Base-by-base conservation (phyloP, 441 rosid genomes). In the Mallotus japonicus region DNA sequence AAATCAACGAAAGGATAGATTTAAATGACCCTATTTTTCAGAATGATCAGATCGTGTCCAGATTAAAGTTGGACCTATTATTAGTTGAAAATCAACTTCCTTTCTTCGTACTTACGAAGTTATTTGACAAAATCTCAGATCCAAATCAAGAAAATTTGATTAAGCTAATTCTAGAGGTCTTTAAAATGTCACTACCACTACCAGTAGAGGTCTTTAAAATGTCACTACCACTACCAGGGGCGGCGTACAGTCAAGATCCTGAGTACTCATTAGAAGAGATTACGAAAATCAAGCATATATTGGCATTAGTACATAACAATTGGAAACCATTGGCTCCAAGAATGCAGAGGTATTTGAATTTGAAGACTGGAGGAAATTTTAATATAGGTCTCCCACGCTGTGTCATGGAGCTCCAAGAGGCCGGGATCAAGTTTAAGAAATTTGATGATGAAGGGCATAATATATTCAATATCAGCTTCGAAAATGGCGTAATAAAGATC, bases 31-130 rank as follows among this genome's bases (percentile, higher is more conserved):
- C 49, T 44, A 7, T 44, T 7, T 44, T 44, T 44, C 49, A 44
- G 49, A 44, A 8, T 12, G 2, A 7, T 44, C 49, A 44, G 49
- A 44, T 44, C 8, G 2, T 0, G 1, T 7, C 49, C 49, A 44
- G 49, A 44, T 7, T 44, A 10, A 44, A 0, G 28, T 63, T 17
- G 76, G 73, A 77, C 73, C 2, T 81, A 46, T 19, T 75, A 20
- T 47, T 75, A 3, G 34, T 71, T 4, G 79, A 81, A 70, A 77
- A 77, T 69, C 79, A 78, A 64, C 73, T 81, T 50, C 83, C 83
- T 6, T 66, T 77, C 20, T 62, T 73, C 14, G 71, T 80, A 34
- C 64, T 80, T 9, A 3, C 16, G 20, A 24, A 55, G 19, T n/a
- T 46, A 3, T 8, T 44, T 8, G 9, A 8, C 12, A 44, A 0